Conservation (phyloP, 2,329 filamentous ascomycete species). For the Claviceps purpurea region DNA sequence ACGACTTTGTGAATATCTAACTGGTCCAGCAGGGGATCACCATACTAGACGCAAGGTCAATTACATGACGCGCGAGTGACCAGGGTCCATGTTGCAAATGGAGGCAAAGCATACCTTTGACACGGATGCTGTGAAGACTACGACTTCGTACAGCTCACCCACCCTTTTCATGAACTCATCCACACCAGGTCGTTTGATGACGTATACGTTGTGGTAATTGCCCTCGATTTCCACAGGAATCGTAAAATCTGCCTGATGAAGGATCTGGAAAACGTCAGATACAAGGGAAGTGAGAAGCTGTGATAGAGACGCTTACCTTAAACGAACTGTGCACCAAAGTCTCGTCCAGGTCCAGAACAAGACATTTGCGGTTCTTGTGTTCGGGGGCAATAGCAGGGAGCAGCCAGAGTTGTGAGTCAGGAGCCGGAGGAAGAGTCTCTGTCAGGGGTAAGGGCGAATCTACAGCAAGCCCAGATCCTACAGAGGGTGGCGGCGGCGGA, state of each 20-base stretch:
- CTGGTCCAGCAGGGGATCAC: conserved; percentile 89
- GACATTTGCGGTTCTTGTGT: conserved; percentile 77
- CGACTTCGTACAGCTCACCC: conserved; percentile 93
- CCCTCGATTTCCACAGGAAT: conserved; percentile 98
- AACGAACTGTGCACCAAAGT: conserved; percentile 97
- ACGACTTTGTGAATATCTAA: conserved; percentile 95
- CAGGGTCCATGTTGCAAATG: background rate
- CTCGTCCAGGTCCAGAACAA: conserved; percentile 91
- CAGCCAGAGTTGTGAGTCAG: conserved; percentile 47
- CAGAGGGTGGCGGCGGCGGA: conserved; percentile 26
- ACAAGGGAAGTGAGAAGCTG: background rate
- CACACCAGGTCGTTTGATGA: conserved; percentile 97
- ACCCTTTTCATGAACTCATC: conserved; percentile 99
- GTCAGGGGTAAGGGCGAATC: conserved; percentile 24
- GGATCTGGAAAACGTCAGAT: conserved; percentile 45
- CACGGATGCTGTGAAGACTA: conserved; percentile 96
- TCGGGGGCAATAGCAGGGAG: conserved; percentile 71
- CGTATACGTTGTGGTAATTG: conserved; percentile 98
- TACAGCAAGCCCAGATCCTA: conserved; percentile 28
- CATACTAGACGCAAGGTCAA: conserved; percentile 49
- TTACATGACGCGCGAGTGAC: conserved; percentile 6
- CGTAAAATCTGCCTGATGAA: conserved; percentile 96
- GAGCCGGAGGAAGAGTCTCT: conserved; percentile 29
- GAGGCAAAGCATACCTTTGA: conserved; percentile 56
- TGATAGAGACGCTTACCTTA: conserved; percentile 44